Evolutionary conservation across 106 monocot genomes (phyloP).

Genomic region (Phalaenopsis aphrodite): DNA sequence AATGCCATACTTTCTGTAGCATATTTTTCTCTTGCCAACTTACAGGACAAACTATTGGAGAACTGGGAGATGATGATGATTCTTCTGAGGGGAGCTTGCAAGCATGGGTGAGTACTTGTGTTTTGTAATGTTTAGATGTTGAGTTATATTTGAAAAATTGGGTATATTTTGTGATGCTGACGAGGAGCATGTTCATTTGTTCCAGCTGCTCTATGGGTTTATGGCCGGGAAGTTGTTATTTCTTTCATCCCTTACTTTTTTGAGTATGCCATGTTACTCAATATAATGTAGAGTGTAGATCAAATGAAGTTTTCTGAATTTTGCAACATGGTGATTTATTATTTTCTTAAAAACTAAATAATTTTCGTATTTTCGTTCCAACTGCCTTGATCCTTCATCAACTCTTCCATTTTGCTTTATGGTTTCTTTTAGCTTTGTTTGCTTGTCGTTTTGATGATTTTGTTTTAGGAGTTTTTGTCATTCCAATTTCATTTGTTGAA

Average conservation of each 20-base stretch:
- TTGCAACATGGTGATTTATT: constrained; percentile 21
- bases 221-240: constrained; percentile 2
- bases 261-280: constrained; percentile 22
- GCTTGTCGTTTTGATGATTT: neutral
- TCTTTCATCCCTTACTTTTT: constrained; percentile 1
- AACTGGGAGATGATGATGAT: constrained; percentile 12
- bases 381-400: neutral
- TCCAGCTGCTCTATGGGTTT: constrained; percentile 5
- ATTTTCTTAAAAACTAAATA: constrained; percentile 6
- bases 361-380: neutral
- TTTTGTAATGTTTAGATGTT: neutral
- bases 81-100: constrained; percentile 16
- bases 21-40: neutral
- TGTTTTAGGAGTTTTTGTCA: neutral
- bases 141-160: neutral
- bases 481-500: neutral
- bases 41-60: neutral
- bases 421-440: neutral
- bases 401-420: neutral
- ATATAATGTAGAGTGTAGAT: constrained; percentile 25
- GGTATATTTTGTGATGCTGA: constrained; percentile 15
- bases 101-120: constrained; percentile 8
- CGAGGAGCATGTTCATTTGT: constrained; percentile 14
- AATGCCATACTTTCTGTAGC: neutral
- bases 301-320: constrained; percentile 14